A percentile compares a stretch with the other conserved stretches of the same genome.
Evolutionary conservation across 495 filamentous ascomycete species (phyloP).

Genomic region (Aspergillus steynii): DNA sequence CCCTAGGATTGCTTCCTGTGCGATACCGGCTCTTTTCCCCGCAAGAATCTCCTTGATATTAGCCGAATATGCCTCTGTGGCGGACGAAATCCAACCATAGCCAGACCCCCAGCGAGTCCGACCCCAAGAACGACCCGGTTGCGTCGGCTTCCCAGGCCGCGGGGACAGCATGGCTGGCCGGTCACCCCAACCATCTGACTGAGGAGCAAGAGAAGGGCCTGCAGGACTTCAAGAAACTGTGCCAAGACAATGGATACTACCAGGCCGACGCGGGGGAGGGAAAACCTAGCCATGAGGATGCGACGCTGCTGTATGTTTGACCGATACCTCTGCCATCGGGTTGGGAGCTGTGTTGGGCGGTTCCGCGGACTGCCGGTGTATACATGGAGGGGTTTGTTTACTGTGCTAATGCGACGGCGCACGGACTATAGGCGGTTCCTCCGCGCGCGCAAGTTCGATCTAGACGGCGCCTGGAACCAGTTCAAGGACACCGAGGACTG

Average conservation of each 20-base stretch:
- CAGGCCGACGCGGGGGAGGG: conserved; percentile 43
- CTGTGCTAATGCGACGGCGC: neutral
- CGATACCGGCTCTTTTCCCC: neutral
- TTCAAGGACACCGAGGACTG: conserved; percentile 90
- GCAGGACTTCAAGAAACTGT: conserved; percentile 64
- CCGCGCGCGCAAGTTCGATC: conserved; percentile 72
- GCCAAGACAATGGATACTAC: conserved; percentile 66
- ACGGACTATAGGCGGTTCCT: conserved; percentile 65
- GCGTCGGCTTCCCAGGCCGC: conserved; percentile 44
- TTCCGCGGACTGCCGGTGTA: neutral
- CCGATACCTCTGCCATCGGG: neutral
- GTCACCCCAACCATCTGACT: conserved; percentile 74
- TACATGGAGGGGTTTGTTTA: neutral
- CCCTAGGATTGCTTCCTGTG: neutral
- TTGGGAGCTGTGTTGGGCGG: neutral
- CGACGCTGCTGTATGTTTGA: conserved; percentile 69
- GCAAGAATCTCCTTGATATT: neutral
- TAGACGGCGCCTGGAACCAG: conserved; percentile 73
- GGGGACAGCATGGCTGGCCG: conserved; percentile 50
- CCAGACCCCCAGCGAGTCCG: conserved; percentile 30
- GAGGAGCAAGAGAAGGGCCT: conserved; percentile 65
- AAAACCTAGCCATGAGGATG: conserved; percentile 71
- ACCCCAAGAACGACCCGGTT: conserved; percentile 41
- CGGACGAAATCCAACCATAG: conserved; percentile 36
- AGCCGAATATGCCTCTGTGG: conserved; percentile 35